These are phyloP conservation scores for Marasmius tenuissimus DNA, from an alignment of 1,284 basidiomycete genomes.

Conservation along the genomic window DNA sequence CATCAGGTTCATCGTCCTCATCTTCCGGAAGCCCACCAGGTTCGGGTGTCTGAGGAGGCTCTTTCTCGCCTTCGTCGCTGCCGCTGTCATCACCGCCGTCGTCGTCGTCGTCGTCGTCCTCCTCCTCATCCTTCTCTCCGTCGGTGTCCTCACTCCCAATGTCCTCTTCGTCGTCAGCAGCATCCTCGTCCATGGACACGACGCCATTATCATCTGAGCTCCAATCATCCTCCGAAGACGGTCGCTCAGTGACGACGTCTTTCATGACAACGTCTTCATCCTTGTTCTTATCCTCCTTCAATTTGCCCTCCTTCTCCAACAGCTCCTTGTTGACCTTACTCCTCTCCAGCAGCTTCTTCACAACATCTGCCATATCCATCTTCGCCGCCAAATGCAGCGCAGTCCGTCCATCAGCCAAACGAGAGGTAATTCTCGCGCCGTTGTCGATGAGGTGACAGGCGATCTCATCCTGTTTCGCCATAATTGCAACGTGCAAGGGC, in stretches of 20 bases:
- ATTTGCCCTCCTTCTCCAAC: conserved; percentile 28
- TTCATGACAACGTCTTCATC: conserved; percentile 26
- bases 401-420: conserved; percentile 54
- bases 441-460: conserved; percentile 51
- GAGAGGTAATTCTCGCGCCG: conserved; percentile 51
- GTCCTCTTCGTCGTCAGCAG: conserved; percentile 31
- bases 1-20: conserved; percentile 20
- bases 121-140: conserved; percentile 16
- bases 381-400: conserved; percentile 58
- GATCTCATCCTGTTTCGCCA: conserved; percentile 43
- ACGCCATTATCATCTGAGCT: conserved; percentile 41
- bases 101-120: no score
- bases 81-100: conserved; percentile 19
- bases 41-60: conserved; percentile 9
- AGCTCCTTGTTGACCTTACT: conserved; percentile 42
- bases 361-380: conserved; percentile 37
- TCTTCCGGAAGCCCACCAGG: conserved; percentile 18
- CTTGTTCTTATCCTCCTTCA: conserved; percentile 31
- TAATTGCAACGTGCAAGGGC: conserved; percentile 52
- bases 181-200: conserved; percentile 29
- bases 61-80: conserved; percentile 15
- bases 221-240: conserved; percentile 47
- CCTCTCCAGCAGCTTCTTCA: conserved; percentile 49
- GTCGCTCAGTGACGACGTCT: conserved; percentile 25
- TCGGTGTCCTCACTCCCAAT: conserved; percentile 26